Percentiles rank a stretch among this genome's conserved stretches.
phyloP scores from a whole-genome alignment of 2,329 filamentous ascomycete genomes.

The Neopestalotiopsis sp. region DNA sequence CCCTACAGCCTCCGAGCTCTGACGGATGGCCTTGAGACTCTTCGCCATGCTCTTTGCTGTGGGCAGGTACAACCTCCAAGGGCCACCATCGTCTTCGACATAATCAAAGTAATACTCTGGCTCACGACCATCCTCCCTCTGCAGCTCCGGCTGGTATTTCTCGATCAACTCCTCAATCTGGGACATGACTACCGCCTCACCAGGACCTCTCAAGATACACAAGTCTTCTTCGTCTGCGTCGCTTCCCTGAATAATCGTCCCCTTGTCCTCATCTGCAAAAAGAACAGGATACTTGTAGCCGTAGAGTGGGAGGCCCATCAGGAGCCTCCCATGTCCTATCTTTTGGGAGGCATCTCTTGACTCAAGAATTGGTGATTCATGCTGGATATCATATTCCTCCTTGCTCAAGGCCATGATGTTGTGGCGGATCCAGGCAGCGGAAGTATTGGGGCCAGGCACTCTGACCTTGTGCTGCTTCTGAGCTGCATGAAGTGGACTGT shows the following conservation, averaged over 20 bases:
- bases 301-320: conserved; percentile 26
- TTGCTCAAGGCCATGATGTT: conserved; percentile 6
- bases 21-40: not conserved
- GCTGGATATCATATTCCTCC: not conserved
- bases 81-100: conserved; percentile 5
- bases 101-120: conserved; percentile 14
- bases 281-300: conserved; percentile 27
- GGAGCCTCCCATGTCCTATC: conserved; percentile 21
- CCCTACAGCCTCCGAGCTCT: not conserved
- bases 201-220: conserved; percentile 1
- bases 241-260: not conserved
- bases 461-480: conserved; percentile 11
- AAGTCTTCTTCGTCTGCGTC: not conserved
- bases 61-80: conserved; percentile 10
- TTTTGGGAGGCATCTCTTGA: conserved; percentile 4
- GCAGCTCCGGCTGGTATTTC: conserved; percentile 2
- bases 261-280: not conserved
- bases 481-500: not conserved
- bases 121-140: not conserved
- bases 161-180: conserved; percentile 8
- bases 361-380: conserved; percentile 12
- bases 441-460: conserved; percentile 9
- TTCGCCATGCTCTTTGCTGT: conserved; percentile 1
- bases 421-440: not conserved
- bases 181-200: not conserved